These are phyloP conservation scores for Anaeromyces robustus DNA, from an alignment of 192 early-diverging fungal genomes.

Conservation along the genomic window DNA sequence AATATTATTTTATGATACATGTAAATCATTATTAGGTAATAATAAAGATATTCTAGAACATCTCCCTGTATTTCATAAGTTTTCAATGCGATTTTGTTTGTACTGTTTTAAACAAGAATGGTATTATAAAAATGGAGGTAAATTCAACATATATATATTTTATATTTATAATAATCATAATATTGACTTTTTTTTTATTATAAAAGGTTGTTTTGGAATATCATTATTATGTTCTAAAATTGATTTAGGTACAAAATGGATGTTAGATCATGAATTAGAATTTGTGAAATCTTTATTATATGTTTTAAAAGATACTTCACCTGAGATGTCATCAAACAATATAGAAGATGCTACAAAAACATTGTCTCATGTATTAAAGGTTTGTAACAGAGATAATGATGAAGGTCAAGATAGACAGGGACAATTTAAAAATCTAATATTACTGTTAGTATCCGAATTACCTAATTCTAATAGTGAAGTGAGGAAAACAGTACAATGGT, in stretches of 20 bases:
- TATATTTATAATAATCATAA: background rate
- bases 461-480: conserved; percentile 78
- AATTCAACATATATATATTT: background rate
- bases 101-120: conserved; percentile 83
- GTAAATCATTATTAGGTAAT: conserved; percentile 29
- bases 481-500: conserved; percentile 70
- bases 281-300: conserved; percentile 85
- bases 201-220: conserved; percentile 61
- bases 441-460: conserved; percentile 73
- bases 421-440: conserved; percentile 65
- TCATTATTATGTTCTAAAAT: conserved; percentile 65
- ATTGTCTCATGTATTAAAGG: conserved; percentile 52
- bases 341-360: conserved; percentile 56
- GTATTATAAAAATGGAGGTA: conserved; percentile 66
- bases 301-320: conserved; percentile 79
- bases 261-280: conserved; percentile 85
- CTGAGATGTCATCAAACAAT: conserved; percentile 59
- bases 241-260: conserved; percentile 74
- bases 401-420: conserved; percentile 7
- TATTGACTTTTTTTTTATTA: background rate
- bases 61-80: conserved; percentile 54
- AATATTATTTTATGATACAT: conserved; percentile 43
- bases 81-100: conserved; percentile 75
- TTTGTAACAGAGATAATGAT: conserved; percentile 22
- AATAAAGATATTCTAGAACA: conserved; percentile 36